phyloP scores from a whole-genome alignment of 129 eudicot species.

The Pseudognaphalium luteoalbum region DNA sequence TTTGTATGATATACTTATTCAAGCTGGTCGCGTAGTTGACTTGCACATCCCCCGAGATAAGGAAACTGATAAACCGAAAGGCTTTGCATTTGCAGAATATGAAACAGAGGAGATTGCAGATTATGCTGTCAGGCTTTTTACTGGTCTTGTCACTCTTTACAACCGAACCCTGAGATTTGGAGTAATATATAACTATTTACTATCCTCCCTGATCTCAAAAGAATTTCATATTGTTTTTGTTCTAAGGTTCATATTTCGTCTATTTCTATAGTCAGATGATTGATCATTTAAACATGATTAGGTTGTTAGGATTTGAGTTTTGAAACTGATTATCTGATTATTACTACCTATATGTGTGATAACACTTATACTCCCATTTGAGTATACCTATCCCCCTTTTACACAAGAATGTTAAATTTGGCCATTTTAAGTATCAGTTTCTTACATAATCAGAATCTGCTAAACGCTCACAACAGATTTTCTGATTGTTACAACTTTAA shows the following conservation, averaged over 20 bases:
- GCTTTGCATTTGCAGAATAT: slow-evolving; percentile 91
- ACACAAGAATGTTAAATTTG: no score
- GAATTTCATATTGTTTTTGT: neutral
- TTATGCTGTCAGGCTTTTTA: slow-evolving; percentile 85
- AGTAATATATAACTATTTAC: slow-evolving; percentile 39
- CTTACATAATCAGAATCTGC: neutral
- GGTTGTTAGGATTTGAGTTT: neutral
- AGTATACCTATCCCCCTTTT: no score
- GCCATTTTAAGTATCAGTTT: no score
- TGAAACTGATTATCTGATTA: neutral
- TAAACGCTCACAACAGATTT: neutral
- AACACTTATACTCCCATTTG: neutral
- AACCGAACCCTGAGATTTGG: slow-evolving; percentile 78
- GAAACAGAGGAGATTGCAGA: slow-evolving; percentile 85
- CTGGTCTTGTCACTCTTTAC: slow-evolving; percentile 72
- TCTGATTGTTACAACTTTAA: slow-evolving; percentile 1
- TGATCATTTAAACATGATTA: neutral
- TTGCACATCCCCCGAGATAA: slow-evolving; percentile 54
- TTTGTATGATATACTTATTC: slow-evolving; percentile 85
- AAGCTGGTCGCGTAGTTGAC: slow-evolving; percentile 89
- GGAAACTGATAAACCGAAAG: slow-evolving; percentile 81
- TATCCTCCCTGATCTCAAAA: slow-evolving; percentile 13
- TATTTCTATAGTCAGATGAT: neutral
- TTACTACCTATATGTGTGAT: neutral
- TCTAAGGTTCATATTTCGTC: neutral